phyloP scores from a whole-genome alignment of 345 rosid genomes.

The Citrus mangshanensis region DNA sequence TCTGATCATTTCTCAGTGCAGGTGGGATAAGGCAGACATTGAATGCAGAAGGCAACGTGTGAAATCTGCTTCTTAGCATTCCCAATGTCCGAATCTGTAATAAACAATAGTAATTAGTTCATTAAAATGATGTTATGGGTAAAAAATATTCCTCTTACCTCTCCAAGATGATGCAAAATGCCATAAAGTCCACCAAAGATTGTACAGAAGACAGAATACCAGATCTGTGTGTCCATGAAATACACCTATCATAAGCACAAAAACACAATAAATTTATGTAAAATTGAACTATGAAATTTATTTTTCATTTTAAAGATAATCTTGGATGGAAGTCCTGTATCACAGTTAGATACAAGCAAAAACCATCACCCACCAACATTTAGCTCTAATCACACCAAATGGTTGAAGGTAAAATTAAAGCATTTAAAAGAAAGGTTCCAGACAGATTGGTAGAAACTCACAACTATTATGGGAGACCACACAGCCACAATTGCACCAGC shows the following conservation, averaged over 20 bases:
- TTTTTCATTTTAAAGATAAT: neutral
- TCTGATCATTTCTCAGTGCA: slow-evolving; percentile 37
- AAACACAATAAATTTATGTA: slow-evolving; percentile 6
- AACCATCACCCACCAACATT: neutral
- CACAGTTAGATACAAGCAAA: neutral
- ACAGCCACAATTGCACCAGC: slow-evolving; percentile 89
- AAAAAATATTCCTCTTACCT: slow-evolving; percentile 52
- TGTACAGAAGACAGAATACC: slow-evolving; percentile 96
- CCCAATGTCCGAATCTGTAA: slow-evolving; percentile 89
- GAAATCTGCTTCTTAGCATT: slow-evolving; percentile 93
- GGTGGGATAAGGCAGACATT: slow-evolving; percentile 64
- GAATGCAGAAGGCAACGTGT: slow-evolving; percentile 86
- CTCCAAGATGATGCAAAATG: slow-evolving; percentile 95
- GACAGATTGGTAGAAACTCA: slow-evolving; percentile 37
- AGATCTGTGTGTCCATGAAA: slow-evolving; percentile 96
- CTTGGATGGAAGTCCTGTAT: neutral
- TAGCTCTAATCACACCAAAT: neutral
- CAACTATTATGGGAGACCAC: slow-evolving; percentile 93
- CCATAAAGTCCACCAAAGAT: slow-evolving; percentile 92
- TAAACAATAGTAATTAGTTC: slow-evolving; percentile 22
- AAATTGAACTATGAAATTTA: slow-evolving; percentile 2
- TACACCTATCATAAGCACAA: slow-evolving; percentile 54
- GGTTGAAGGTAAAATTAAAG: neutral
- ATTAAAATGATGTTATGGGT: slow-evolving; percentile 7
- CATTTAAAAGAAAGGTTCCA: neutral